Conservation (phyloP, 225 moss, liverwort and hornwort genomes). For the Pseudoscleropodium purum region DNA sequence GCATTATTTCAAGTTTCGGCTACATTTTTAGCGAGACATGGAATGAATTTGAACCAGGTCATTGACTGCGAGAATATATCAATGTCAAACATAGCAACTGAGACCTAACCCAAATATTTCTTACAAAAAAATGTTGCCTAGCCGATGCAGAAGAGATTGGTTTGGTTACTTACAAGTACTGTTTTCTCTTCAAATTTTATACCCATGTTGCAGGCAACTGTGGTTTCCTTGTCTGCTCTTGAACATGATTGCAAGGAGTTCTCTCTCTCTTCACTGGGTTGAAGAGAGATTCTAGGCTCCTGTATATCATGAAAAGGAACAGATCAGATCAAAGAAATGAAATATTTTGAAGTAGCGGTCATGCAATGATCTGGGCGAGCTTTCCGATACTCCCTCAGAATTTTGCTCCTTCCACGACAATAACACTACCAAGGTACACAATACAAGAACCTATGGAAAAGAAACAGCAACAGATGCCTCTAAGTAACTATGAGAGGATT, state of each 20-base stretch:
- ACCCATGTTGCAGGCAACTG: not conserved
- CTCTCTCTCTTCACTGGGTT: not conserved
- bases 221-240: not conserved
- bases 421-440: not conserved
- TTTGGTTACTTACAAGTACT: not conserved
- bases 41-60: not conserved
- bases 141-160: not conserved
- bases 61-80: not conserved
- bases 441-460: not conserved
- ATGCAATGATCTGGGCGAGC: not conserved
- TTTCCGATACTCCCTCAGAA: not conserved
- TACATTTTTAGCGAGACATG: not conserved
- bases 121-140: not conserved
- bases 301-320: not conserved
- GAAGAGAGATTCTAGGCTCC: not conserved
- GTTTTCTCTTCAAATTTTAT: not conserved
- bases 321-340: not conserved
- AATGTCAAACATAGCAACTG: not conserved
- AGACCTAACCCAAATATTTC: not conserved
- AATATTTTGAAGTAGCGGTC: not conserved
- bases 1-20: not conserved
- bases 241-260: not conserved
- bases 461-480: not conserved
- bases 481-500: not conserved
- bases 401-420: not conserved